These are phyloP conservation scores for Allodekkera sacchari DNA, from an alignment of 805 yeast genomes.

Conservation along the genomic window DNA sequence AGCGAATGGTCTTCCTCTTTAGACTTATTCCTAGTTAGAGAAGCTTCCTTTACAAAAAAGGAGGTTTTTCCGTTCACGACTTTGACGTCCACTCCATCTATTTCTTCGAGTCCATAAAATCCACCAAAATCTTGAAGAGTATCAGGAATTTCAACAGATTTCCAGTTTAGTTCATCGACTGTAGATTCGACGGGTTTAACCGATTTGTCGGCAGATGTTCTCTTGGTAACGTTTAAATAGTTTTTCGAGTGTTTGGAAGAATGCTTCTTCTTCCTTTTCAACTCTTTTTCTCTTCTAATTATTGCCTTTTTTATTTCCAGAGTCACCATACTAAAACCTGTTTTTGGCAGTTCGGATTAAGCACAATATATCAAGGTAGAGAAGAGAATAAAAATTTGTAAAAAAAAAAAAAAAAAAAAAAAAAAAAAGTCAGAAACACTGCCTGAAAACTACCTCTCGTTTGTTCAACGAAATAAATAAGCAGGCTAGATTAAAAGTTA, in stretches of 20 bases:
- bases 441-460: too few relatives aligned
- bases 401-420: slow-evolving; percentile 3
- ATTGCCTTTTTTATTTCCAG: slow-evolving; percentile 11
- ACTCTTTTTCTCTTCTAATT: slow-evolving; percentile 4
- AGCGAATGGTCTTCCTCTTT: slow-evolving; percentile 17
- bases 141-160: slow-evolving; percentile 72
- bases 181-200: slow-evolving; percentile 26
- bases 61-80: slow-evolving; percentile 60
- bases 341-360: too few relatives aligned
- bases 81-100: slow-evolving; percentile 86
- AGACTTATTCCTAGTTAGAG: slow-evolving; percentile 8
- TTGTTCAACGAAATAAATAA: too few relatives aligned
- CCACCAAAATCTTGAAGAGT: slow-evolving; percentile 84
- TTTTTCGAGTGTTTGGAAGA: too few relatives aligned
- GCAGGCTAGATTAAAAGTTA: too few relatives aligned
- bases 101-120: slow-evolving; percentile 85
- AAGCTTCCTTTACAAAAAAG: slow-evolving; percentile 35
- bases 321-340: too few relatives aligned
- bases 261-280: slow-evolving; percentile 1
- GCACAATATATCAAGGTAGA: too few relatives aligned
- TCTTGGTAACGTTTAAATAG: too few relatives aligned
- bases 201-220: slow-evolving; percentile 1
- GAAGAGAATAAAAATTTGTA: not conserved
- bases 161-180: slow-evolving; percentile 61
- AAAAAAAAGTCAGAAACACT: too few relatives aligned